Conservation (phyloP, 148 eudicot genomes). For the Silene conica region DNA sequence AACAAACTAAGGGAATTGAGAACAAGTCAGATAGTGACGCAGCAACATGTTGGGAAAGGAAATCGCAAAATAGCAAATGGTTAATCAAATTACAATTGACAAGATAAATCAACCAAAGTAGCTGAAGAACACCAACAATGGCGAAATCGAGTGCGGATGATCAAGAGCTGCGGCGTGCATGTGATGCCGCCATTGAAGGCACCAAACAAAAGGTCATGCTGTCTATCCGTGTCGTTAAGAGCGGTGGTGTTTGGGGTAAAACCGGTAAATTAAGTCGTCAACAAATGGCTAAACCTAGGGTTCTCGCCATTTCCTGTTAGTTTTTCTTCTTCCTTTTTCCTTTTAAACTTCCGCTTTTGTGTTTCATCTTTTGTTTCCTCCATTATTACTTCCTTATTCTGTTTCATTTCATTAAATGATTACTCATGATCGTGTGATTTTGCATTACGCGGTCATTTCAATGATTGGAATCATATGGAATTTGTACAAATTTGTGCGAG, state of each 20-base stretch:
- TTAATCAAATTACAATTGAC: neutral
- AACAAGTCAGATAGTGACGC: no score
- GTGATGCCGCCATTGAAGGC: conserved; percentile 77
- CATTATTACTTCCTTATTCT: no score
- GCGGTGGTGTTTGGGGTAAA: conserved; percentile 84
- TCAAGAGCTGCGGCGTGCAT: conserved; percentile 62
- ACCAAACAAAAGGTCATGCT: conserved; percentile 63
- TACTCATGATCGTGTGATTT: no score
- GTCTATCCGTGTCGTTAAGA: conserved; percentile 84
- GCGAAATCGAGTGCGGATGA: conserved; percentile 97
- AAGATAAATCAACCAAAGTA: neutral
- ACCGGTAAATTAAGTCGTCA: conserved; percentile 68
- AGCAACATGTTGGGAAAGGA: no score
- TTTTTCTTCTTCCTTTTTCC: neutral
- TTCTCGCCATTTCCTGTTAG: conserved; percentile 71
- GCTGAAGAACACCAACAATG: conserved; percentile 34
- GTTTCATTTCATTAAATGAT: no score
- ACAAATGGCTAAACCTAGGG: conserved; percentile 77
- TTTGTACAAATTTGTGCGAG: no score
- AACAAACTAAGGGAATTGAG: no score
- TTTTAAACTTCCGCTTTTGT: neutral
- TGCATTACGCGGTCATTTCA: no score
- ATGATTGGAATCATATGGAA: no score
- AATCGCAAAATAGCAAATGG: no score
- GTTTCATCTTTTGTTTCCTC: no score